Conservation (phyloP, 2,329 filamentous ascomycete genomes). For the Drechslerella coelobrocha region DNA sequence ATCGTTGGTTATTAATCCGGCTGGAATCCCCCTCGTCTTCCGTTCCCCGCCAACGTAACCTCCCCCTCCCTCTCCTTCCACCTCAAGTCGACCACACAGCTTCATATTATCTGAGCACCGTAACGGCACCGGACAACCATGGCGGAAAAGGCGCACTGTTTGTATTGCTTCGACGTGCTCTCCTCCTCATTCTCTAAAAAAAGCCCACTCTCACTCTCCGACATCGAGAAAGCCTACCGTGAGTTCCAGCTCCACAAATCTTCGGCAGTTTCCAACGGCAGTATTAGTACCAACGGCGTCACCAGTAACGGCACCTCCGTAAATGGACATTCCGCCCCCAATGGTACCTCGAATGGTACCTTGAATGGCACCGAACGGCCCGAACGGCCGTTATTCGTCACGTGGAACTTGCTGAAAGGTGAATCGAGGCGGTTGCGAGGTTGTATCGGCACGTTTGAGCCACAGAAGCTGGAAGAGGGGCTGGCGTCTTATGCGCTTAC, state of each 20-base stretch:
- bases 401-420: slow-evolving; percentile 77
- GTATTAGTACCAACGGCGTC: slow-evolving; percentile 14
- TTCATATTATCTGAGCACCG: neutral
- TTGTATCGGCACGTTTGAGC: slow-evolving; percentile 94
- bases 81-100: slow-evolving; percentile 1
- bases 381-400: slow-evolving; percentile 84
- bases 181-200: slow-evolving; percentile 75
- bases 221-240: slow-evolving; percentile 74
- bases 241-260: slow-evolving; percentile 59
- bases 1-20: neutral
- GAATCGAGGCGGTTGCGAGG: slow-evolving; percentile 69
- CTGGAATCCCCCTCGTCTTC: neutral
- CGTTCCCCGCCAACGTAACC: slow-evolving; percentile 2
- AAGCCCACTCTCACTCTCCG: slow-evolving; percentile 65
- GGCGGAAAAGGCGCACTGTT: slow-evolving; percentile 85
- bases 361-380: slow-evolving; percentile 57
- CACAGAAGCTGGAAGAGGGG: slow-evolving; percentile 74
- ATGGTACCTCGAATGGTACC: too few species aligned
- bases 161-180: slow-evolving; percentile 90
- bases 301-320: slow-evolving; percentile 33
- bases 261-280: slow-evolving; percentile 18
- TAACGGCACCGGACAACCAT: slow-evolving; percentile 61
- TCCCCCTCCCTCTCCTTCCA: slow-evolving; percentile 12
- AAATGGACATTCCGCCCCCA: slow-evolving; percentile 28
- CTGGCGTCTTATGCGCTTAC: slow-evolving; percentile 82